A percentile compares a stretch with the other conserved stretches of the same genome.
Evolutionary conservation across 2,329 filamentous ascomycete species (phyloP).

Genomic region (Colletotrichum sublineola): DNA sequence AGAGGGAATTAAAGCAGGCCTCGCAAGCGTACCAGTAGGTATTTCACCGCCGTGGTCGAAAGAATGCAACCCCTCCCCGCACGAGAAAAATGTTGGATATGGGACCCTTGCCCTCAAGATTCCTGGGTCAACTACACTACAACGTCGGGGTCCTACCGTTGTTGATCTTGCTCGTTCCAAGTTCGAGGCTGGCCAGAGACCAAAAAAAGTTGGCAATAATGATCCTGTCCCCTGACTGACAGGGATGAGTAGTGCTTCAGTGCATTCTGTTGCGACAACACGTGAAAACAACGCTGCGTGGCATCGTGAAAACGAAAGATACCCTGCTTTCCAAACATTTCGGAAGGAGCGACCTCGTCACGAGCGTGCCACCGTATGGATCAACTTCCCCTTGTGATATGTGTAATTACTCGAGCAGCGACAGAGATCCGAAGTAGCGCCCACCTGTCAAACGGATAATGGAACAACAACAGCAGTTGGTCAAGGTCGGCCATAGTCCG

Average conservation of each 20-base stretch:
- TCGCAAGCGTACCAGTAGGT: background rate
- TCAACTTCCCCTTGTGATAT: background rate
- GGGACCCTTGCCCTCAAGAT: slow-evolving; percentile 30
- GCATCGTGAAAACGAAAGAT: slow-evolving; percentile 36
- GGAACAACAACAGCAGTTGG: background rate
- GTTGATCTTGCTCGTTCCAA: slow-evolving; percentile 40
- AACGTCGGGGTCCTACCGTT: slow-evolving; percentile 29
- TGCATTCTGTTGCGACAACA: slow-evolving; percentile 23
- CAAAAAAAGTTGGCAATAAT: slow-evolving; percentile 38
- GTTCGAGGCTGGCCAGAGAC: slow-evolving; percentile 23
- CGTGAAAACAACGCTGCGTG: slow-evolving; percentile 3
- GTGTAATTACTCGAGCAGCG: background rate
- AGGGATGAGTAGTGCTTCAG: slow-evolving; percentile 9
- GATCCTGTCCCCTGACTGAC: slow-evolving; percentile 11
- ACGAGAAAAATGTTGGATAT: slow-evolving; percentile 33
- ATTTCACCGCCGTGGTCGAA: background rate
- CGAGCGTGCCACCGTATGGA: background rate
- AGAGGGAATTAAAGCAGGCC: background rate
- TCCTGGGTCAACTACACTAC: background rate
- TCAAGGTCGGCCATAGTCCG: background rate
- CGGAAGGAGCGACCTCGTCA: slow-evolving; percentile 12
- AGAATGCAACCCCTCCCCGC: slow-evolving; percentile 24
- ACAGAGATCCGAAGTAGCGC: background rate
- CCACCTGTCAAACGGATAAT: background rate
- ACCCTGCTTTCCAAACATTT: slow-evolving; percentile 10